Percentiles rank a stretch among this genome's conserved stretches.
Conservation (phyloP, 2,329 filamentous ascomycete species). For the Venturia carpophila region DNA sequence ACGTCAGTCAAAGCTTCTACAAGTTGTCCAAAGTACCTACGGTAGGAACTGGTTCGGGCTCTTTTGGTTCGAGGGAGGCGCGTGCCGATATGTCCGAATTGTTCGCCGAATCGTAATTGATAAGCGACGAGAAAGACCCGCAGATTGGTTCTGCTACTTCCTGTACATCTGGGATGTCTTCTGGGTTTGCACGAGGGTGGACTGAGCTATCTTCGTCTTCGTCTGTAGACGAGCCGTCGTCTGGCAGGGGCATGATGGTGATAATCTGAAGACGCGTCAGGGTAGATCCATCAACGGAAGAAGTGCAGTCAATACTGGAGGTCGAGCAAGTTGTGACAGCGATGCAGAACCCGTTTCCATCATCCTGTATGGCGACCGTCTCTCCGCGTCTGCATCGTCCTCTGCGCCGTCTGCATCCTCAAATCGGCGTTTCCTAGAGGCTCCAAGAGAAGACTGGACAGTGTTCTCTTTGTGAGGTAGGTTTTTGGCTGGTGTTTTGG, state of each 20-base stretch:
- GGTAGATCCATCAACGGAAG: no score
- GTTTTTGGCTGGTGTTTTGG: neutral
- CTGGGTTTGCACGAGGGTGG: neutral
- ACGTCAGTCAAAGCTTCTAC: constrained; percentile 22
- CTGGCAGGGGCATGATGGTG: constrained; percentile 13
- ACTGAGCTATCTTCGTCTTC: constrained; percentile 4
- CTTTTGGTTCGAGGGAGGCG: neutral
- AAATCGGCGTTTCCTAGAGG: constrained; percentile 11
- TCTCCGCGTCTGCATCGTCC: neutral
- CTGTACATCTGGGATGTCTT: neutral
- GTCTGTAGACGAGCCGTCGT: neutral
- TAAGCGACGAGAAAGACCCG: constrained; percentile 40
- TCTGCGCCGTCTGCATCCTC: neutral
- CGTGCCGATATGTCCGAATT: constrained; percentile 22
- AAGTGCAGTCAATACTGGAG: constrained; percentile 4
- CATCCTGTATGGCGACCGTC: neutral
- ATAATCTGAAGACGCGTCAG: constrained; percentile 11
- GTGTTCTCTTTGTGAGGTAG: neutral
- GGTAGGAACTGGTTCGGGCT: constrained; percentile 3
- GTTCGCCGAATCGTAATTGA: constrained; percentile 39
- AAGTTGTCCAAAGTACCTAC: neutral
- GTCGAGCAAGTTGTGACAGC: neutral
- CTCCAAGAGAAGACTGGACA: neutral
- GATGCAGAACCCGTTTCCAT: neutral
- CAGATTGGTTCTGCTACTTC: constrained; percentile 22